Evolutionary conservation across 306 rosid genomes (phyloP), one percentile per base, ranked within the genome.

Genomic region (Pterocarpus macrocarpus): DNA sequence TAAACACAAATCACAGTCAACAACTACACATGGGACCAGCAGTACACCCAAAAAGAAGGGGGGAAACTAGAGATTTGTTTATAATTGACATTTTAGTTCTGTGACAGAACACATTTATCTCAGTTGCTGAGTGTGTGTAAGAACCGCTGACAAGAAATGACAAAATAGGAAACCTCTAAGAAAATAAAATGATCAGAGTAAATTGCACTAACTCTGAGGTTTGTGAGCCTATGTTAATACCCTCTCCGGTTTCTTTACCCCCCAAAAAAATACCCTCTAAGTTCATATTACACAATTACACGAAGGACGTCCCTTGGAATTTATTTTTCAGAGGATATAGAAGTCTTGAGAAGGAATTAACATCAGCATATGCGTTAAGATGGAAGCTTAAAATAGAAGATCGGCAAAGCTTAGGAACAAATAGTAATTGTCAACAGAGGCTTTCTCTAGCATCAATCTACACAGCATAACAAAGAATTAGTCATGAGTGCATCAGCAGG

Each of bases 401-500:
- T 12, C 33, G 12, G 38, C 2, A 22, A 34, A 34, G 14, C 57
- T 65, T 17, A 55, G 64, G 52, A 63, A 62, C 28, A 64, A 55
- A 62, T 41, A 4, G n/a, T n/a, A 79, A 28, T 15, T 56, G n/a
- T 45, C 8, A 64, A 44, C 22, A 49, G 22, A 75, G 38, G 61
- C 36, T 58, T 44, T 34, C 55, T 62, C 41, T 16, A 17, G 71
- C 59, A 76, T 34, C 28, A 3, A 69, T 7, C 72, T 39, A 73
- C 11, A 56, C 56, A 56, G 35, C 63, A 66, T 8, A 14, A 17
- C 17, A 64, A 8, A 55, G 49, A 58, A 53, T 10, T 1, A 32
- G 53, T 17, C 68, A 56, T 5, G 34, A 10, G 80, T 45, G 63
- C 47, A 59, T 22, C 53, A 34, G 15, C 17, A 34, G 13, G 68